phyloP scores from a whole-genome alignment of 495 filamentous ascomycete species.

The Aspergillus bridgeri region DNA sequence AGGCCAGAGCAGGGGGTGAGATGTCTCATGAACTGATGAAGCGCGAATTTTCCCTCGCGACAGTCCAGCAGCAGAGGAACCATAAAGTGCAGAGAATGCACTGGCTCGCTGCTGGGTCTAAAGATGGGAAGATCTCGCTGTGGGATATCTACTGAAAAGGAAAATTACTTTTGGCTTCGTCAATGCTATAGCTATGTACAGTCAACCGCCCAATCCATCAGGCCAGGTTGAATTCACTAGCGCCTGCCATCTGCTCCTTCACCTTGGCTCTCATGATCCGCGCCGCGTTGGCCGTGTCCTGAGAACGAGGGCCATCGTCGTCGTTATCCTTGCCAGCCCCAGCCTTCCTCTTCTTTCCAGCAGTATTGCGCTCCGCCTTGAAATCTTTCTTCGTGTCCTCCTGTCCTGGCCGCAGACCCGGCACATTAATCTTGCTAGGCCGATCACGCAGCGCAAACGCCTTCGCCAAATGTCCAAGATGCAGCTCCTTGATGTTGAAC shows the following conservation, averaged over 20 bases:
- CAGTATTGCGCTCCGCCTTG: slow-evolving; percentile 40
- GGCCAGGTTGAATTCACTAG: slow-evolving; percentile 87
- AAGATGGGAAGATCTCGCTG: slow-evolving; percentile 93
- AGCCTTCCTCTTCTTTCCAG: slow-evolving; percentile 38
- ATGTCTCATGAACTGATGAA: neutral
- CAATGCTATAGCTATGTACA: slow-evolving; percentile 18
- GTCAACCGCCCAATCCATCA: slow-evolving; percentile 24
- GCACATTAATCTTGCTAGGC: slow-evolving; percentile 79
- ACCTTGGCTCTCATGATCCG: slow-evolving; percentile 79
- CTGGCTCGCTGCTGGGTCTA: slow-evolving; percentile 88
- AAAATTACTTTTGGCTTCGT: slow-evolving; percentile 12
- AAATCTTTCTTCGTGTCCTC: slow-evolving; percentile 47
- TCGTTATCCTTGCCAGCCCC: slow-evolving; percentile 27
- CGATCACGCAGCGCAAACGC: slow-evolving; percentile 84
- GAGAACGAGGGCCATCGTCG: slow-evolving; percentile 32
- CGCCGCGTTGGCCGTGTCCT: slow-evolving; percentile 60
- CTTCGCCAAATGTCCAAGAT: slow-evolving; percentile 92
- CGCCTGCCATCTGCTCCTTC: slow-evolving; percentile 67
- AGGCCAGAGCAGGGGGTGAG: too few relatives aligned
- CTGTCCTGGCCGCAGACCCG: slow-evolving; percentile 49
- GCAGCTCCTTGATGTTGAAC: slow-evolving; percentile 85
- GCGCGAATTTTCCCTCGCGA: slow-evolving; percentile 29
- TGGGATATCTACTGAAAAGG: slow-evolving; percentile 83
- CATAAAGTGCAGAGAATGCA: slow-evolving; percentile 66
- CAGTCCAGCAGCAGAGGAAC: slow-evolving; percentile 61